phyloP scores from a whole-genome alignment of 768 basidiomycete species.

The Panellus pusillus region DNA sequence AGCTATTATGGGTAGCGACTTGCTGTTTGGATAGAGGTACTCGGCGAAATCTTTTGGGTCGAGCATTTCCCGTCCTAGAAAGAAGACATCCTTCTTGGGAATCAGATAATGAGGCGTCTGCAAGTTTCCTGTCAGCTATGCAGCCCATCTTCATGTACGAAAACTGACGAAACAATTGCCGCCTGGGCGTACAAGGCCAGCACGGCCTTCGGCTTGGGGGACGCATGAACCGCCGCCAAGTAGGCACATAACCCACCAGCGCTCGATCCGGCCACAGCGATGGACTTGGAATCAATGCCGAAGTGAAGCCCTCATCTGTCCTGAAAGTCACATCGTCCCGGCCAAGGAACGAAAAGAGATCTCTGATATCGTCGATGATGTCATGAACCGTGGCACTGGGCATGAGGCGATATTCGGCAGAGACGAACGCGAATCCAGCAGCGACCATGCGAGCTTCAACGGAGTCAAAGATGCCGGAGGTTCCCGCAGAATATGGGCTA shows the following conservation, averaged over 20 bases:
- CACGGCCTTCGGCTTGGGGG: constrained; percentile 53
- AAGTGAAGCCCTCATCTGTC: constrained; percentile 22
- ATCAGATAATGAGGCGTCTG: constrained; percentile 44
- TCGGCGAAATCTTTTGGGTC: constrained; percentile 47
- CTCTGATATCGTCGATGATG: constrained; percentile 57
- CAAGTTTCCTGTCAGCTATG: background rate
- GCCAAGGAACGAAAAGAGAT: constrained; percentile 50
- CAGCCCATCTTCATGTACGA: background rate
- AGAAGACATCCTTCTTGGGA: constrained; percentile 36
- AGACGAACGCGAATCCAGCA: constrained; percentile 57
- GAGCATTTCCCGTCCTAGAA: constrained; percentile 37
- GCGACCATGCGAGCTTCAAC: constrained; percentile 44
- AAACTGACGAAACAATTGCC: constrained; percentile 51
- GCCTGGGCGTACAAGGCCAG: constrained; percentile 63
- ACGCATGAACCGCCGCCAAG: constrained; percentile 54
- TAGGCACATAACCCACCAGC: constrained; percentile 65
- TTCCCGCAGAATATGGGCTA: constrained; percentile 2
- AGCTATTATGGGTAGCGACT: constrained; percentile 25
- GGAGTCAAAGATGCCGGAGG: background rate
- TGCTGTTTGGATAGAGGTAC: constrained; percentile 46
- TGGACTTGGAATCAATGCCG: constrained; percentile 40
- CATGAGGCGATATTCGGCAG: constrained; percentile 63
- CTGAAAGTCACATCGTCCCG: constrained; percentile 22
- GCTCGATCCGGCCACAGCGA: constrained; percentile 58
- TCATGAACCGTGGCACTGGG: constrained; percentile 56